These are phyloP conservation scores for Cichorium intybus DNA, from an alignment of 140 eudicot genomes.

Conservation along the genomic window DNA sequence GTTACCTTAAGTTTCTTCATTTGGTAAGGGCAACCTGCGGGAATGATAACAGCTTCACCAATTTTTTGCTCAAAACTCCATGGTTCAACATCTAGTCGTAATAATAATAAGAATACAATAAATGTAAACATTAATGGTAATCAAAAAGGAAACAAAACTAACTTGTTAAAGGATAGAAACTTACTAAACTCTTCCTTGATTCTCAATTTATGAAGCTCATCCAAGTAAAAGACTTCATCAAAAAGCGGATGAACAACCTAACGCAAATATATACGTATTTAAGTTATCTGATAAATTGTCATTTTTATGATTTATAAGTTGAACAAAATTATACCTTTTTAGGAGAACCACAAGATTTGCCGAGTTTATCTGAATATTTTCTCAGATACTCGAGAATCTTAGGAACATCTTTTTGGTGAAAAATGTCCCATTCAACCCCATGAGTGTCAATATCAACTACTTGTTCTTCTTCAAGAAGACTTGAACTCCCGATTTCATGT, in stretches of 20 bases:
- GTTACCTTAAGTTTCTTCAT: constrained; percentile 63
- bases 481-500: constrained; percentile 28
- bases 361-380: constrained; percentile 50
- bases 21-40: constrained; percentile 96
- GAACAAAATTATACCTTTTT: constrained; percentile 35
- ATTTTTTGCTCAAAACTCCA: constrained; percentile 71
- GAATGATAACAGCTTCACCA: constrained; percentile 83
- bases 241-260: constrained; percentile 80
- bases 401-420: constrained; percentile 74
- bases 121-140: neutral
- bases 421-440: constrained; percentile 89
- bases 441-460: constrained; percentile 21
- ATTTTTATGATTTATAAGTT: neutral
- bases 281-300: neutral
- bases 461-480: constrained; percentile 21
- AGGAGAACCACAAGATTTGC: constrained; percentile 22
- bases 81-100: constrained; percentile 63
- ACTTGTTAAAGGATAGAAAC: constrained; percentile 12
- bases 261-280: neutral
- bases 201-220: constrained; percentile 48
- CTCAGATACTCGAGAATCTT: constrained; percentile 62
- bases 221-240: constrained; percentile 60
- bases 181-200: constrained; percentile 83
- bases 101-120: neutral
- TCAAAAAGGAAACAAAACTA: neutral